Evolutionary conservation across 2,329 filamentous ascomycete species (phyloP), one percentile per base, ranked within the genome.

Genomic region (Epichloe amarillans): DNA sequence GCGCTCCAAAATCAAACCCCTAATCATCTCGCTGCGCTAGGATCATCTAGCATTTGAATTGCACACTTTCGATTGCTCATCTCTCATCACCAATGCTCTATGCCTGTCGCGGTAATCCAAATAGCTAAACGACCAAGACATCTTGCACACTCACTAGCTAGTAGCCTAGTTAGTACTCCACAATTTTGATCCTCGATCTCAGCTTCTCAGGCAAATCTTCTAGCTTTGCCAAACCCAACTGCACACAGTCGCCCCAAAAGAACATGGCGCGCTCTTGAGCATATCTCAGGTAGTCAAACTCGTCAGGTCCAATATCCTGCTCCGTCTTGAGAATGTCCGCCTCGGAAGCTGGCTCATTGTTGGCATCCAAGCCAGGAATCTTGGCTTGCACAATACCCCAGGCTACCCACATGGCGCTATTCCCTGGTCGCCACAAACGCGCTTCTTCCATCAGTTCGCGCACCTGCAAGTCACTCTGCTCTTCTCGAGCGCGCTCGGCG

Each of bases 311-410:
- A 19, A 76, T 75, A 46, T 76, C 73, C 14, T 71, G 71, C 45
- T 74, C 75, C 3, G 63, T 61, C 53, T 60, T 64, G 43, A 69
- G 62, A 3, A 60, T 60, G 30, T 60, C 62, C 33, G 65, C 64
- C 10, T 57, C 62, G 1, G 57, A 59, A 14, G 67, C 69, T 37
- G 72, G 71, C 15, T 70, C 68, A 15, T 56, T 55, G 48, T 54
- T 54, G 38, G 52, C 54, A 17, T 84, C 79, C 63, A 91, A 73
- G 0, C 83, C 87, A 0, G 87, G 82, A 1, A 95, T 75, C 64
- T 93, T 90, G 46, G 93, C 91, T 69, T 98, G 93, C 48, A 98
- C 86, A 54, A 97, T 88, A 23, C 93, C 93, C 93, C 93, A 98
- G 1, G 89, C 87, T 23, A 94, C 80, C 93, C 93, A 98, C 68